Evolutionary conservation across 73 alveolate genomes (phyloP).

Genomic region (Paramecium pentaurelia): DNA sequence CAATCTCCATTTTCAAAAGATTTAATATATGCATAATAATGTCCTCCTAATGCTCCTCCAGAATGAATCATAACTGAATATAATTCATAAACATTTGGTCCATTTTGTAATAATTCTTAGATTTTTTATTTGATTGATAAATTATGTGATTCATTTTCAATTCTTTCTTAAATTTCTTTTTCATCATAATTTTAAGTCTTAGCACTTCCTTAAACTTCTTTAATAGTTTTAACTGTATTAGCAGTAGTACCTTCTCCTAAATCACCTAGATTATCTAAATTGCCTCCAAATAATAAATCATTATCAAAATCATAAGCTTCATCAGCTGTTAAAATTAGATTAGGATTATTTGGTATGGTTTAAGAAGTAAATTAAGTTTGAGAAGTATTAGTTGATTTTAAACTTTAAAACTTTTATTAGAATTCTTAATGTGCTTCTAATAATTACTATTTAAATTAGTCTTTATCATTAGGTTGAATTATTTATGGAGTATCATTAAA

Average conservation of each 20-base stretch:
- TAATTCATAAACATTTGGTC: slow-evolving; percentile 90
- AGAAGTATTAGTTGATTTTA: neutral
- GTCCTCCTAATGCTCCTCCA: slow-evolving; percentile 98
- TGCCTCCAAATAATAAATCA: slow-evolving; percentile 7
- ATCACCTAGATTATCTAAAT: slow-evolving; percentile 8
- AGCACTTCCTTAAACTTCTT: slow-evolving; percentile 11
- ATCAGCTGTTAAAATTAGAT: slow-evolving; percentile 43
- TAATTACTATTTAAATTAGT: neutral
- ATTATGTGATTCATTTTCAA: slow-evolving; percentile 48
- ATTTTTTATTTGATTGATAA: slow-evolving; percentile 64
- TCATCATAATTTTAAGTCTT: neutral
- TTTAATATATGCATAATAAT: slow-evolving; percentile 91
- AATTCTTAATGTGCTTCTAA: slow-evolving; percentile 42
- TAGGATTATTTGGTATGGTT: neutral
- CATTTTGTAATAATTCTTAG: slow-evolving; percentile 74
- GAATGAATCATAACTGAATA: slow-evolving; percentile 90
- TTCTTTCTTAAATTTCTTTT: slow-evolving; percentile 4
- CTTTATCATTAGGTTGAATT: neutral
- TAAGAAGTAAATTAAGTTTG: neutral
- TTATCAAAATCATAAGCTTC: slow-evolving; percentile 52
- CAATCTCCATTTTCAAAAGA: slow-evolving; percentile 89
- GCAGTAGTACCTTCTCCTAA: slow-evolving; percentile 43
- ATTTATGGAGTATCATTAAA: neutral
- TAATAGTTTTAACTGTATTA: neutral
- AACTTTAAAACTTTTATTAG: slow-evolving; percentile 34